A percentile compares a stretch with the other conserved stretches of the same genome.
Conservation (phyloP, 2,329 filamentous ascomycete genomes). For the Ceratocystis cacaofunesta region DNA sequence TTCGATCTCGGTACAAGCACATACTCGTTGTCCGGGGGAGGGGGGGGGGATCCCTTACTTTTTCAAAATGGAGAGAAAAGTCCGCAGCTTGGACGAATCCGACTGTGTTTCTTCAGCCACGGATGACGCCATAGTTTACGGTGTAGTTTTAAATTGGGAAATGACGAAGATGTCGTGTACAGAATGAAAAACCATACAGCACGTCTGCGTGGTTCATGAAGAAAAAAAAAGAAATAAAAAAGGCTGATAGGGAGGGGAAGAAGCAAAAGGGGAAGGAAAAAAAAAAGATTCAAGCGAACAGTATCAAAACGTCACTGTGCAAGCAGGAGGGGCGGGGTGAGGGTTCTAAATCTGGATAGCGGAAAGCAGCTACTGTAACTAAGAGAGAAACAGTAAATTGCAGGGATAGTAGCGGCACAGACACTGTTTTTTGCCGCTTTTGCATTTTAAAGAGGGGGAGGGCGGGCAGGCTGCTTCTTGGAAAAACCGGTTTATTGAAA, state of each 20-base stretch:
- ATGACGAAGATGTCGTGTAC: not conserved
- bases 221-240: not conserved
- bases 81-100: slow-evolving; percentile 13
- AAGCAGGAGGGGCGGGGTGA: slow-evolving; percentile 3
- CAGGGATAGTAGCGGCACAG: not conserved
- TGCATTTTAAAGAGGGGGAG: not conserved
- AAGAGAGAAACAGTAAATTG: not conserved
- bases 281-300: not conserved
- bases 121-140: slow-evolving; percentile 12
- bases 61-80: slow-evolving; percentile 15
- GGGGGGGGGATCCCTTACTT: slow-evolving; percentile 13
- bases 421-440: not conserved
- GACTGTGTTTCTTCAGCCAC: slow-evolving; percentile 14
- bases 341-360: slow-evolving; percentile 3
- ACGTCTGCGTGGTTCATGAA: not conserved
- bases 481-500: not conserved
- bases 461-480: not conserved
- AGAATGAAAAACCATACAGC: not conserved
- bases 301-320: not conserved
- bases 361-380: not conserved
- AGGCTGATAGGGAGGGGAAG: not conserved
- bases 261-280: not conserved
- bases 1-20: not conserved
- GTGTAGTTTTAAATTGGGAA: not conserved
- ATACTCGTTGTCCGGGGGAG: not conserved